phyloP scores from a whole-genome alignment of 2,329 filamentous ascomycete species.

The Tolypocladium cylindrosporum region DNA sequence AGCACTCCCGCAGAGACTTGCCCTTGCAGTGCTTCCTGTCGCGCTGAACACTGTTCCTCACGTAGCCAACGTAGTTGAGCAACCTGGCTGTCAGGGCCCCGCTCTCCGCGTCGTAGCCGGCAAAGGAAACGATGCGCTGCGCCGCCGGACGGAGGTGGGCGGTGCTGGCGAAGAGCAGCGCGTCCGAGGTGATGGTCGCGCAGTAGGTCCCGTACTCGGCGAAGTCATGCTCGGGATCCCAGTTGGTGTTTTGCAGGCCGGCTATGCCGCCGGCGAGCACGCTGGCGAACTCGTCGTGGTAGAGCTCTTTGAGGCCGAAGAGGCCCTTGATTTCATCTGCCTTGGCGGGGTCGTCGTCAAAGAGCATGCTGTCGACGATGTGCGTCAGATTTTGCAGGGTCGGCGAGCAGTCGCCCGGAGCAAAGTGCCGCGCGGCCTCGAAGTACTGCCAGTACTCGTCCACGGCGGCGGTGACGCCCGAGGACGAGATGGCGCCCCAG shows the following conservation, averaged over 20 bases:
- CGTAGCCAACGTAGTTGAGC: constrained; percentile 42
- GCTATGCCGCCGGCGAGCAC: constrained; percentile 29
- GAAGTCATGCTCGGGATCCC: constrained; percentile 37
- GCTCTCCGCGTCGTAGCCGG: constrained; percentile 28
- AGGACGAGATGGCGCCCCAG: constrained; percentile 71
- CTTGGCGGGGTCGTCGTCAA: constrained; percentile 26
- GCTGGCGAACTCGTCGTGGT: constrained; percentile 38
- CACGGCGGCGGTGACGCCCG: constrained; percentile 68
- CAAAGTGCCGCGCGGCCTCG: constrained; percentile 38
- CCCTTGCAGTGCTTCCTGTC: constrained; percentile 10
- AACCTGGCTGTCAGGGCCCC: constrained; percentile 29
- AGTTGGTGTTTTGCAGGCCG: constrained; percentile 38
- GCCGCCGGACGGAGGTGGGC: constrained; percentile 23
- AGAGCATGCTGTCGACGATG: constrained; percentile 40
- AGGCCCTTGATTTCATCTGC: constrained; percentile 35
- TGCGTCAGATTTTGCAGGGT: constrained; percentile 49
- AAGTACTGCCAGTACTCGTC: constrained; percentile 63
- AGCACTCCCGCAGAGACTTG: constrained; percentile 18
- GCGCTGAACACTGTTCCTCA: constrained; percentile 21
- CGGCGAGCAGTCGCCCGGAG: constrained; percentile 50
- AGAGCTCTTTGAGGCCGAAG: constrained; percentile 36
- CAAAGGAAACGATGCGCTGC: constrained; percentile 27
- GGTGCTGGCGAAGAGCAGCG: constrained; percentile 30
- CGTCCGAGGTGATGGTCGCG: constrained; percentile 30
- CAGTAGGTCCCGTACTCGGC: constrained; percentile 37